Evolutionary conservation across 1,139 yeast genomes (phyloP).

Genomic region (Kodamaea fungicola): DNA sequence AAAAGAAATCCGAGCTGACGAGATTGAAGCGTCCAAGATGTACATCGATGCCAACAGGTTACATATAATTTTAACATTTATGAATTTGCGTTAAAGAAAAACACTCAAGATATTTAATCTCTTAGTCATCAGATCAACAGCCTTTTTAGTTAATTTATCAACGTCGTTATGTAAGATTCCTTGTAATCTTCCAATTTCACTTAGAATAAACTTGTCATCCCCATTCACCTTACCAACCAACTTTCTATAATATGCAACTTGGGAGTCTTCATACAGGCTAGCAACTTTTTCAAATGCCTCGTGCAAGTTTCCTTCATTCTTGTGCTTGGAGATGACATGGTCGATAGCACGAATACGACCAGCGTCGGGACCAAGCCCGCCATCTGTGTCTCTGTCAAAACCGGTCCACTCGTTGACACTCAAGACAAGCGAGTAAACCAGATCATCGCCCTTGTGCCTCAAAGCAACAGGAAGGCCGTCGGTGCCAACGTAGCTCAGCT

Average conservation of each 20-base stretch:
- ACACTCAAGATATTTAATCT: slow-evolving; percentile 47
- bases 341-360: slow-evolving; percentile 53
- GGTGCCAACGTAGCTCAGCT: slow-evolving; percentile 6
- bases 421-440: slow-evolving; percentile 39
- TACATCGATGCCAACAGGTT: too few species aligned
- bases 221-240: slow-evolving; percentile 50
- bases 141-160: slow-evolving; percentile 27
- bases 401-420: slow-evolving; percentile 52
- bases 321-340: slow-evolving; percentile 21
- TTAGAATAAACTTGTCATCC: slow-evolving; percentile 42
- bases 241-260: slow-evolving; percentile 44
- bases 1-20: too few species aligned
- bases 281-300: slow-evolving; percentile 9
- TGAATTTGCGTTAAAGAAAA: too few species aligned
- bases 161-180: slow-evolving; percentile 39
- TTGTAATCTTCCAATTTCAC: slow-evolving; percentile 52
- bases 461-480: slow-evolving; percentile 29
- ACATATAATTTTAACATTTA: too few species aligned
- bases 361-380: slow-evolving; percentile 48
- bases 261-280: slow-evolving; percentile 5
- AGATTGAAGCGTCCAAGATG: too few species aligned
- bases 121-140: slow-evolving; percentile 44
- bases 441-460: slow-evolving; percentile 39
- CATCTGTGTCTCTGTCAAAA: slow-evolving; percentile 48
- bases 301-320: slow-evolving; percentile 13